Base-by-base conservation (phyloP, 1,284 basidiomycete species). In the Tranzscheliella williamsii region DNA sequence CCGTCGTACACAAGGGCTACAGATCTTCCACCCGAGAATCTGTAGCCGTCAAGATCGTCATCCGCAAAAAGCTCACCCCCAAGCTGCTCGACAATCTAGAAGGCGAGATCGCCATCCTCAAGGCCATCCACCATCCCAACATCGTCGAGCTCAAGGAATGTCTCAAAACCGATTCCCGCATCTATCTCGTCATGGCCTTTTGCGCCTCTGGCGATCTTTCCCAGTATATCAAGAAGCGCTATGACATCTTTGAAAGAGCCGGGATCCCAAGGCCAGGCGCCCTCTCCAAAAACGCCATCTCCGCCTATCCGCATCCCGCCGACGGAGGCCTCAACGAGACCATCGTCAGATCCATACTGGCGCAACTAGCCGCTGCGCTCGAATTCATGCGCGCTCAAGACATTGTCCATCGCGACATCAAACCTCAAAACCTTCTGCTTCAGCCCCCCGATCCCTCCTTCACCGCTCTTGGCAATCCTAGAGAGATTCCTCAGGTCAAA, bases 111-210 rank as follows among this genome's bases (percentile, higher is more conserved):
- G 87, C 90, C 63, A 97, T 99, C 65, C 85, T 98, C 71, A 97
- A 96, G 81, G 86, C 87, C 4, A 85, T 97, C 49, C 89, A 88
- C 16, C 91, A 99, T 78, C 84, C 88, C 42, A 92, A 97, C 80
- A 89, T 99, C 47, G 96, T 95, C 23, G 87, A 87, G 64, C 84
- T 98, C 20, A 85, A 91, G 46, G 91, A 97, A 76, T 95, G 96
- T 71, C 86, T 97, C 54, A 89, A 91, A 74, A 90, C 90, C 22
- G 89, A 93, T 68, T 84, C 85, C 48, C 87, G 94, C 78, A 96
- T 98, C 76, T 96, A 96, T 81, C 86, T 99, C 46, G 88, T 99
- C 75, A 98, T 98, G 88, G 92, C 94, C 72, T 97, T 86, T 79
- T 97, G 94, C 79, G 86, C 91, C 1, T 92, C 91, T 4, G 92